Evolutionary conservation across 352 stramenopile species (phyloP), one percentile per base, ranked within the genome.

Genomic region (Aphanomyces cochlioides): DNA sequence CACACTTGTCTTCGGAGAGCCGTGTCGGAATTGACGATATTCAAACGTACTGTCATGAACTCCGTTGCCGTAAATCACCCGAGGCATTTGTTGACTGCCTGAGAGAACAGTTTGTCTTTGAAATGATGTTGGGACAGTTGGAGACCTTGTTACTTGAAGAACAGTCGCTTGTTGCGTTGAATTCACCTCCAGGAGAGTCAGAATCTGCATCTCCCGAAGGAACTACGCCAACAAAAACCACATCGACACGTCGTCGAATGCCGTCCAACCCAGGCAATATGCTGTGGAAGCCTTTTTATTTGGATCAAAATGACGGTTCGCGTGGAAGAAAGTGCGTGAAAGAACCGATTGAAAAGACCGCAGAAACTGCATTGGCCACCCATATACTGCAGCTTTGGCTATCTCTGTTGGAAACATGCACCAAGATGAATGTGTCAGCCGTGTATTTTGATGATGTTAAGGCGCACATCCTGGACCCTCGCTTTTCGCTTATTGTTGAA

Each of bases 11-110:
- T 19, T 13, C 54, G 7, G 13, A 37, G 5, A 61, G 19, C 43
- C 13, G 54, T 13, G 54, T 15, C 6, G n/a, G 28, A 28, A 61
- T 61, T 37, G 54, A 61, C 54, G 54, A 61, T 37, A 39, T 61
- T 37, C 54, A 61, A 61, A 40, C 54, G 7, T 61, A 61, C 54
- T 61, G 54, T 37, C 54, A 61, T 61, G 54, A 61, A n/a, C 54
- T 61, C 54, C 39, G 43, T 17, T 61, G 54, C 54, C 36, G 54
- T 37, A 61, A 61, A 5, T 15, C 12, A 40, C 15, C 54, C 19
- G 28, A 28, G 8, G 7, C 17, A 37, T 61, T 61, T 17, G 54
- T 41, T 37, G 37, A 61, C 2, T 61, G 5, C 34, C n/a, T 61
- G 54, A 37, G 43, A 37, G 54, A 61, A 12, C 54, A 40, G 21